Evolutionary conservation across 179 eudicot species (phyloP).

Genomic region (Pouteria campechiana): DNA sequence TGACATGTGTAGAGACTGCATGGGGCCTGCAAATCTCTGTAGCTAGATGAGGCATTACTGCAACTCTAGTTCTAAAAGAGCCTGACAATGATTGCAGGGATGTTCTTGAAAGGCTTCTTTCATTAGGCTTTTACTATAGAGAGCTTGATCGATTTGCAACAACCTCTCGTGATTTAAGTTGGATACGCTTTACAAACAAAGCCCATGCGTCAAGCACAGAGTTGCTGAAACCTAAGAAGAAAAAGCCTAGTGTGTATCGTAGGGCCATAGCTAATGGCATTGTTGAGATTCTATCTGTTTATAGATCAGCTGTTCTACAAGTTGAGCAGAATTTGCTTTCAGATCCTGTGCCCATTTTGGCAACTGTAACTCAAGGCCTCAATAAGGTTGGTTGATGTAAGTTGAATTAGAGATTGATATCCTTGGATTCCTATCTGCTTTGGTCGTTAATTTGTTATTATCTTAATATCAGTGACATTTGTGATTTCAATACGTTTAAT

Average conservation of each 20-base stretch:
- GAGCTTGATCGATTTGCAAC: constrained; percentile 89
- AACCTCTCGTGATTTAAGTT: constrained; percentile 79
- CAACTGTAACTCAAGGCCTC: constrained; percentile 86
- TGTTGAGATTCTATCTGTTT: constrained; percentile 85
- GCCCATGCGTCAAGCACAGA: constrained; percentile 38
- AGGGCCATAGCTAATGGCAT: constrained; percentile 92
- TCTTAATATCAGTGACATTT: too few species aligned
- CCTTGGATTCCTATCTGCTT: background rate
- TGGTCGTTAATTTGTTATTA: background rate
- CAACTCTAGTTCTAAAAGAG: too few species aligned
- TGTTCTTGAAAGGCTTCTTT: constrained; percentile 73
- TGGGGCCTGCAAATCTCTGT: too few species aligned
- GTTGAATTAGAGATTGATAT: too few species aligned
- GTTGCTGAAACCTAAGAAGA: constrained; percentile 26
- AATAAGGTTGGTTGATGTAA: constrained; percentile 71
- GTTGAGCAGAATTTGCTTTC: constrained; percentile 93
- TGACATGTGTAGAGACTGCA: too few species aligned
- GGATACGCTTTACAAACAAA: constrained; percentile 58
- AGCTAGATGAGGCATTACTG: too few species aligned
- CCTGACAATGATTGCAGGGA: constrained; percentile 43
- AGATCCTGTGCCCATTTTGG: constrained; percentile 74
- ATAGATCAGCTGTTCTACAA: constrained; percentile 81
- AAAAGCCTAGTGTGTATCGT: constrained; percentile 66
- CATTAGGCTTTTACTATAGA: constrained; percentile 84
- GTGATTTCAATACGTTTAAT: too few species aligned